Base-by-base conservation (phyloP, 2,329 filamentous ascomycete species). In the Rasamsonia emersonii region DNA sequence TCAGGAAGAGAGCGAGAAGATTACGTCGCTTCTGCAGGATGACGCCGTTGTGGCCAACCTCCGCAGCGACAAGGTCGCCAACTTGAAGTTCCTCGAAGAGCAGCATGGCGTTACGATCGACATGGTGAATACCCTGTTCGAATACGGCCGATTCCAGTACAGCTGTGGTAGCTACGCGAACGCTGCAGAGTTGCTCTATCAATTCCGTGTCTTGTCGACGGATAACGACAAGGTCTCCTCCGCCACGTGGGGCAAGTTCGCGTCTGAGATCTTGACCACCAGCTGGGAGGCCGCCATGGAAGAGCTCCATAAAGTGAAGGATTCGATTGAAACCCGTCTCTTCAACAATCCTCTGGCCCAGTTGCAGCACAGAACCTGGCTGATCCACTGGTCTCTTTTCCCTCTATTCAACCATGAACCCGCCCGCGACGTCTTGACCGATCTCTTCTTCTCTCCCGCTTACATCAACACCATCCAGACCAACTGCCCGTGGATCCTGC, bases 401-500 rank as follows among this genome's bases (percentile, higher is more conserved):
- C 89, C 91, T 41, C 88, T 95, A 68, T 98, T 96, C 77, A 96
- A 98, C 77, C 81, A 85, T 68, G 89, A 96, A 53, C 73, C 78
- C 45, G 85, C 86, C 37, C 86, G 89, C 54, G 91, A 98, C 57
- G 76, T 77, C 48, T 75, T 98, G 50, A 85, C 91, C 55, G 91
- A 98, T 51, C 79, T 96, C 59, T 91, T 95, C 74, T 96, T 98
- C 76, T 93, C 83, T 43, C 83, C 88, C 44, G 76, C 86, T 50
- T 98, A 86, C 73, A 98, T 98, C 77, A 98, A 96, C 77, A 96
- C 89, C 51, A 95, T 98, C 61, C 91, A 98, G 74, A 95, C 91
- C 38, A 82, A 79, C 51, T 95, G 86, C 71, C 89, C 91, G 5
- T 98, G 91, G 91, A 79, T 94, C 43, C 73, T 98, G 51, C 81